phyloP scores from a whole-genome alignment of 2,329 filamentous ascomycete genomes.

The Hirsutella thompsonii region DNA sequence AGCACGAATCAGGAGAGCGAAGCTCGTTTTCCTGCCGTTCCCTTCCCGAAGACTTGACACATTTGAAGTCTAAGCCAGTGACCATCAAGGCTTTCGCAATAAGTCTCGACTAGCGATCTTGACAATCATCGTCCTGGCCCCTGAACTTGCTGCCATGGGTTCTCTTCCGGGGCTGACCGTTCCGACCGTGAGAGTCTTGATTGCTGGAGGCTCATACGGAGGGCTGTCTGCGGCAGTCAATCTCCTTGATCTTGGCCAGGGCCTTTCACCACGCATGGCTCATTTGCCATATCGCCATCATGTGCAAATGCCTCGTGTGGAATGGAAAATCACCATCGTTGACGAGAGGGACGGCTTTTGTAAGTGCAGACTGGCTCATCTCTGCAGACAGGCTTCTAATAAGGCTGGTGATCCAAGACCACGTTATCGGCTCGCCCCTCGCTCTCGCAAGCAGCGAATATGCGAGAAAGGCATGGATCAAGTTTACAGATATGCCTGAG shows the following conservation, averaged over 20 bases:
- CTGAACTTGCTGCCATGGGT: conserved; percentile 12
- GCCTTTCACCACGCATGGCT: conserved; percentile 34
- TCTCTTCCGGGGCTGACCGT: conserved; percentile 12
- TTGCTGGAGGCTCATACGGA: conserved; percentile 62
- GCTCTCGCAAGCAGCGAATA: conserved; percentile 52
- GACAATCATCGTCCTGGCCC: no score
- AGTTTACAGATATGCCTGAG: conserved; percentile 52
- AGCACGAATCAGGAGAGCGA: no score
- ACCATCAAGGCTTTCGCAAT: no score
- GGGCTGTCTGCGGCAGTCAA: conserved; percentile 56
- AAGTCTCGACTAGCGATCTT: no score
- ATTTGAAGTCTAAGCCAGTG: no score
- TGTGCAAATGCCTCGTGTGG: conserved; percentile 30
- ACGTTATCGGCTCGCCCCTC: conserved; percentile 64
- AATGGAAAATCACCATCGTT: conserved; percentile 58
- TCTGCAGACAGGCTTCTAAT: conserved; percentile 2
- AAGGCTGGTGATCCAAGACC: conserved; percentile 35
- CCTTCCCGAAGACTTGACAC: no score
- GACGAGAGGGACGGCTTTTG: conserved; percentile 78
- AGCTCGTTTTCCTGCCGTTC: no score
- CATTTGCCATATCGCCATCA: conserved; percentile 24
- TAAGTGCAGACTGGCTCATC: conserved; percentile 26
- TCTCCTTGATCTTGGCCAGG: conserved; percentile 51
- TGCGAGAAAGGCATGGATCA: conserved; percentile 56
- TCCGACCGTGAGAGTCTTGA: conserved; percentile 41